These are phyloP conservation scores for Euclidium syriacum DNA, from an alignment of 345 rosid genomes.

Conservation along the genomic window DNA sequence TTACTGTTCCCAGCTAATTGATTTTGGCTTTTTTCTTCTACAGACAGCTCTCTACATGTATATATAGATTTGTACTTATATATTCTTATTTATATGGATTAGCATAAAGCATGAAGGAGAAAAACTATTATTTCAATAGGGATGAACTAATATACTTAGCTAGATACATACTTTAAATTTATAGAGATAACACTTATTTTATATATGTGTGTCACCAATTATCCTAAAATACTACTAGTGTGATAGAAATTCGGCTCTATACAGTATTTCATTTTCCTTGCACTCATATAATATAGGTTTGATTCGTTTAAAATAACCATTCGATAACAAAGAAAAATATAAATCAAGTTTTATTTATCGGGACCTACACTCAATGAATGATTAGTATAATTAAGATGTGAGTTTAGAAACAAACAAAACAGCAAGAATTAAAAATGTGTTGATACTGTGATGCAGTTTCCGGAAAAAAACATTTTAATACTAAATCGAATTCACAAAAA, in stretches of 20 bases:
- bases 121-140: background rate
- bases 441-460: conserved; percentile 10
- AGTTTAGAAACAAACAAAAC: conserved; percentile 20
- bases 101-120: background rate
- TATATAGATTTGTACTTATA: background rate
- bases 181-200: background rate
- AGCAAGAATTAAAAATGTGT: background rate
- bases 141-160: background rate
- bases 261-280: background rate
- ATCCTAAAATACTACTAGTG: background rate
- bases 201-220: background rate
- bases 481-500: conserved; percentile 18
- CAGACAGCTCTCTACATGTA: conserved; percentile 10
- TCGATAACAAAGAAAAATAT: background rate
- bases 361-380: conserved; percentile 12
- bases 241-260: background rate
- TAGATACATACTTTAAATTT: background rate
- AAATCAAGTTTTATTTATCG: conserved; percentile 1
- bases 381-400: background rate
- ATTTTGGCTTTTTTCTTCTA: conserved; percentile 22
- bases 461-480: conserved; percentile 5
- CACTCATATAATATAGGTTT: background rate
- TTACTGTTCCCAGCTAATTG: conserved; percentile 29
- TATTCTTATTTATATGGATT: background rate
- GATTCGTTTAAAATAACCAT: conserved; percentile 2